These are phyloP conservation scores for Skeletonema marinoi DNA, from an alignment of 108 stramenopile genomes.

Conservation along the genomic window DNA sequence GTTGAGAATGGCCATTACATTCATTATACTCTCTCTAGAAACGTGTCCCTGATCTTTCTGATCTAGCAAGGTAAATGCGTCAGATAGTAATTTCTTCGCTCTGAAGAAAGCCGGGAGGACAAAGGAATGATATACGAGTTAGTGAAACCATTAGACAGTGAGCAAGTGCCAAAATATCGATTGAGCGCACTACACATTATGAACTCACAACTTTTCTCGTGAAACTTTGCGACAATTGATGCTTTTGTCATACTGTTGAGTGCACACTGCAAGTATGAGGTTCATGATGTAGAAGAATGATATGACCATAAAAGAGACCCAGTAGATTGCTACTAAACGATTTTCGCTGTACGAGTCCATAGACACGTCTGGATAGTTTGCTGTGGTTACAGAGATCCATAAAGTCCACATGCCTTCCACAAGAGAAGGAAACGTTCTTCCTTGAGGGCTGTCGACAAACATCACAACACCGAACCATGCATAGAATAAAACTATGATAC, in stretches of 20 bases:
- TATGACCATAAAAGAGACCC: conserved; percentile 74
- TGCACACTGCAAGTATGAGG: conserved; percentile 66
- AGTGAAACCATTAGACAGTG: too few relatives aligned
- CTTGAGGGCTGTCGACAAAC: conserved; percentile 64
- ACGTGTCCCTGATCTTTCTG: conserved; percentile 39
- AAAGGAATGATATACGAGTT: too few relatives aligned
- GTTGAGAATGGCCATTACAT: conserved; percentile 61
- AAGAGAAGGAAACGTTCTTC: conserved; percentile 64
- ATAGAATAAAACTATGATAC: conserved; percentile 58
- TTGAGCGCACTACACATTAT: too few relatives aligned
- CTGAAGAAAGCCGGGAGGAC: too few relatives aligned
- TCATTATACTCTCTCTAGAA: conserved; percentile 65
- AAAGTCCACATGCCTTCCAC: conserved; percentile 68
- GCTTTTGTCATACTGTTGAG: conserved; percentile 66
- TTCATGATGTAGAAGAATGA: conserved; percentile 84
- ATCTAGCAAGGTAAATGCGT: conserved; percentile 69
- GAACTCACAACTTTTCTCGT: conserved; percentile 9
- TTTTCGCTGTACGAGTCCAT: conserved; percentile 81
- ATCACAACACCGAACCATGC: conserved; percentile 73
- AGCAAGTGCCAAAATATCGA: too few relatives aligned
- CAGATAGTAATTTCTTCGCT: conserved; percentile 39
- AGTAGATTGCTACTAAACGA: conserved; percentile 64
- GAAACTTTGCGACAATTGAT: conserved; percentile 36
- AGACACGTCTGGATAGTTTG: conserved; percentile 86
- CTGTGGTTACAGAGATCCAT: conserved; percentile 82